These are phyloP conservation scores for Penicillium expansum DNA, from an alignment of 2,329 filamentous ascomycete genomes.

Conservation along the genomic window DNA sequence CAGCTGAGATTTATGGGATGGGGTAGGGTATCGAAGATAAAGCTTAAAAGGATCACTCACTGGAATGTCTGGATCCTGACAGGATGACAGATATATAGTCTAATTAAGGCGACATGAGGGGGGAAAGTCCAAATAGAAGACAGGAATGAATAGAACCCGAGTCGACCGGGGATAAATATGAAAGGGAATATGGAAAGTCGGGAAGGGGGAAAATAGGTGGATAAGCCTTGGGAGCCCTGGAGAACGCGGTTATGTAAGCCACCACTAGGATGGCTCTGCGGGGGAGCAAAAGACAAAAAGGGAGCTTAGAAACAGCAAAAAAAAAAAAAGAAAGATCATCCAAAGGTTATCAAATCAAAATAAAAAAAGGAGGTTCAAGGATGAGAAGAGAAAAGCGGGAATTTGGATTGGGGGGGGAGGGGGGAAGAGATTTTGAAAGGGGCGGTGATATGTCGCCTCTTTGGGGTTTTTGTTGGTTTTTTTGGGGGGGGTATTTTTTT, in stretches of 20 bases:
- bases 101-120: conserved; percentile 33
- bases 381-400: not conserved
- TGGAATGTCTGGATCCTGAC: conserved; percentile 30
- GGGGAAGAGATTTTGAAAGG: conserved; percentile 17
- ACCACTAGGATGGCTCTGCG: not conserved
- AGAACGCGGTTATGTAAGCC: conserved; percentile 11
- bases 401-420: conserved; percentile 2
- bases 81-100: conserved; percentile 22
- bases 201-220: conserved; percentile 12
- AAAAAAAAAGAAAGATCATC: too few species aligned
- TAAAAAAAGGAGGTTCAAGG: not conserved
- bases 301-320: not conserved
- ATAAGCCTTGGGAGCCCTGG: not conserved
- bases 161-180: conserved; percentile 13
- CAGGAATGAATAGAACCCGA: conserved; percentile 10
- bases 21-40: not conserved
- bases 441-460: conserved; percentile 18
- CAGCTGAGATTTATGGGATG: not conserved
- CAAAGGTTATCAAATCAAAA: not conserved
- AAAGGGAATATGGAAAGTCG: conserved; percentile 11
- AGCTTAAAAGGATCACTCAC: conserved; percentile 20
- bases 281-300: not conserved
- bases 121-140: not conserved
- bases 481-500: not conserved
- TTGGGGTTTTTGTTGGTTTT: not conserved